phyloP scores from a whole-genome alignment of 176 grass and related monocot genomes.

The Hyparrhenia diplandra region DNA sequence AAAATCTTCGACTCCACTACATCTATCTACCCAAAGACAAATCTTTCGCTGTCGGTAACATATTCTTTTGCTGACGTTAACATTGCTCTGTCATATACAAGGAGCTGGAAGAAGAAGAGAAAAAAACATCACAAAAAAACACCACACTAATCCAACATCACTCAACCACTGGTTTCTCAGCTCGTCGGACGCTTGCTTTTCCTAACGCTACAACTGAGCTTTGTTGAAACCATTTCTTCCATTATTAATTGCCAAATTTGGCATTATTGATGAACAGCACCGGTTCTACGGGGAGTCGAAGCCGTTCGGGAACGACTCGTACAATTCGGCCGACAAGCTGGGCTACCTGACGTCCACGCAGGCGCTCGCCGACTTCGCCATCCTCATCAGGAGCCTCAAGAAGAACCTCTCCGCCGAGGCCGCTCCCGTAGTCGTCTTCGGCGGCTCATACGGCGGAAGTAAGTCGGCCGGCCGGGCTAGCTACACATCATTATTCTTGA shows the following conservation, averaged over 20 bases:
- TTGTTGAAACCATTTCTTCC: background rate
- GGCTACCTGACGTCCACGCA: constrained; percentile 94
- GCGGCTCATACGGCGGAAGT: constrained; percentile 95
- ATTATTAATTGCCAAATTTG: background rate
- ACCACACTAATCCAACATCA: background rate
- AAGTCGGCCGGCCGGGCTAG: background rate
- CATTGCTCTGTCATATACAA: background rate
- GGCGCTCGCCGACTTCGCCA: constrained; percentile 86
- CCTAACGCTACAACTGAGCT: too few species aligned
- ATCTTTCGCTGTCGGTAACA: background rate
- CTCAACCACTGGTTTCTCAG: background rate
- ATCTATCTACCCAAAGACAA: background rate
- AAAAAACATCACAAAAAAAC: background rate
- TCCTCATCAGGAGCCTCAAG: constrained; percentile 84
- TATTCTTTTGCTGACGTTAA: background rate
- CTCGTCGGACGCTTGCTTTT: too few species aligned
- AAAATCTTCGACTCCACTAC: background rate
- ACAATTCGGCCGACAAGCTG: constrained; percentile 48
- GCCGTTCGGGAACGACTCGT: constrained; percentile 86
- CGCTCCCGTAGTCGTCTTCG: constrained; percentile 84
- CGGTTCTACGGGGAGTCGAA: constrained; percentile 91
- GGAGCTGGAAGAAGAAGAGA: background rate
- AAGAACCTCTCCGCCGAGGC: constrained; percentile 66
- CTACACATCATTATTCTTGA: background rate
- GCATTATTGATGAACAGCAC: constrained; percentile 44